Evolutionary conservation across 2,329 filamentous ascomycete species (phyloP).

Genomic region (Claviceps sp.): DNA sequence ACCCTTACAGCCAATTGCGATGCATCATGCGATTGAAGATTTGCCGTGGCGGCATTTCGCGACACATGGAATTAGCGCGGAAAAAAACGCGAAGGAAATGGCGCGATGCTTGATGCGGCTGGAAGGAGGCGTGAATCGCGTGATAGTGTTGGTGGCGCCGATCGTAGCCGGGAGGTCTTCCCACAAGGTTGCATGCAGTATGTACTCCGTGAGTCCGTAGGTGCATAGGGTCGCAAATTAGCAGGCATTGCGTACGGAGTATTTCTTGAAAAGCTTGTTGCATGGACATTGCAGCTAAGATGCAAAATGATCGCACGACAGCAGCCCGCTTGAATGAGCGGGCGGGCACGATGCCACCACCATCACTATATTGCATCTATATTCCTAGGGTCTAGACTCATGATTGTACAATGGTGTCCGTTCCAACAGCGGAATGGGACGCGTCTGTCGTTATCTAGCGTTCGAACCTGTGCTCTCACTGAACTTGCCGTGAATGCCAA

Average conservation of each 20-base stretch:
- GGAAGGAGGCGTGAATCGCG: no score
- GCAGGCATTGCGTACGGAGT: no score
- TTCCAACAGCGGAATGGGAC: neutral
- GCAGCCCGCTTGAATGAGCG: no score
- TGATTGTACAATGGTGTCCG: neutral
- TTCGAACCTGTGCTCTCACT: neutral
- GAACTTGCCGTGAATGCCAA: neutral
- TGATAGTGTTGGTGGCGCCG: neutral
- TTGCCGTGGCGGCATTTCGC: no score
- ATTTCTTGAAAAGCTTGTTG: neutral
- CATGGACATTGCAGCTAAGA: neutral
- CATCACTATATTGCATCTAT: neutral
- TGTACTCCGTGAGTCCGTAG: no score
- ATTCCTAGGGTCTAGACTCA: neutral
- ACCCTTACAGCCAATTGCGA: no score
- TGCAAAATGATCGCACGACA: no score
- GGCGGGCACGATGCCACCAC: neutral
- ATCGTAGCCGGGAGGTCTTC: neutral
- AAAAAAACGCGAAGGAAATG: no score
- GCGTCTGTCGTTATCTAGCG: neutral
- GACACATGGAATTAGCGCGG: no score
- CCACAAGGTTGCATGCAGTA: neutral
- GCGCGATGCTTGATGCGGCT: neutral
- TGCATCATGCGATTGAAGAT: no score
- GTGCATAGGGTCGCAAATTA: no score